These are phyloP conservation scores for Scedosporium aurantiacum DNA, from an alignment of 2,329 filamentous ascomycete species.

Conservation along the genomic window DNA sequence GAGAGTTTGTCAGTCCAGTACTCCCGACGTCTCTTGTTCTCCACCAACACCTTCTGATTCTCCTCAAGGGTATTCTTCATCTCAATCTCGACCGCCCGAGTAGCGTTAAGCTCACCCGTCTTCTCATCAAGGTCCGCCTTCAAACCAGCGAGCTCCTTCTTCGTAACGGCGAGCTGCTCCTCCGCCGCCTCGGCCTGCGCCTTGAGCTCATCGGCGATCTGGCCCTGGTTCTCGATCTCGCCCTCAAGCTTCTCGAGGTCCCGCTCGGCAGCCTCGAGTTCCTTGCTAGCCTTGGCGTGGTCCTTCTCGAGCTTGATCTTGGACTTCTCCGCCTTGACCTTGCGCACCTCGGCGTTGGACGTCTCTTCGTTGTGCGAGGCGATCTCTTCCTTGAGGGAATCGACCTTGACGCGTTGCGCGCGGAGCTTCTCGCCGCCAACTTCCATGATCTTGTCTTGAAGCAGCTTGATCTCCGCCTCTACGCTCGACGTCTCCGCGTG, in stretches of 20 bases:
- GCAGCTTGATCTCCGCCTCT: slow-evolving; percentile 81
- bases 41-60: slow-evolving; percentile 75
- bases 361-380: slow-evolving; percentile 68
- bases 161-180: slow-evolving; percentile 65
- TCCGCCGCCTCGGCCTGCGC: slow-evolving; percentile 72
- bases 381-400: slow-evolving; percentile 79
- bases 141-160: slow-evolving; percentile 64
- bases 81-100: slow-evolving; percentile 82
- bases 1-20: slow-evolving; percentile 87
- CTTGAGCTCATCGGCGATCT: slow-evolving; percentile 61
- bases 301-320: slow-evolving; percentile 79
- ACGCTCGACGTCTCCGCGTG: slow-evolving; percentile 78
- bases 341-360: slow-evolving; percentile 76
- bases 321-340: slow-evolving; percentile 89
- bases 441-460: slow-evolving; percentile 98
- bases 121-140: slow-evolving; percentile 84
- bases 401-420: slow-evolving; percentile 81
- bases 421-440: slow-evolving; percentile 89
- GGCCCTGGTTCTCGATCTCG: slow-evolving; percentile 67
- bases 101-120: slow-evolving; percentile 76
- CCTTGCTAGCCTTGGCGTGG: slow-evolving; percentile 64
- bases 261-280: slow-evolving; percentile 57
- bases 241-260: slow-evolving; percentile 71
- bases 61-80: slow-evolving; percentile 98
- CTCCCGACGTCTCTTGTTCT: slow-evolving; percentile 72